Evolutionary conservation across 306 rosid genomes (phyloP).

Genomic region (Vigna hirtella): DNA sequence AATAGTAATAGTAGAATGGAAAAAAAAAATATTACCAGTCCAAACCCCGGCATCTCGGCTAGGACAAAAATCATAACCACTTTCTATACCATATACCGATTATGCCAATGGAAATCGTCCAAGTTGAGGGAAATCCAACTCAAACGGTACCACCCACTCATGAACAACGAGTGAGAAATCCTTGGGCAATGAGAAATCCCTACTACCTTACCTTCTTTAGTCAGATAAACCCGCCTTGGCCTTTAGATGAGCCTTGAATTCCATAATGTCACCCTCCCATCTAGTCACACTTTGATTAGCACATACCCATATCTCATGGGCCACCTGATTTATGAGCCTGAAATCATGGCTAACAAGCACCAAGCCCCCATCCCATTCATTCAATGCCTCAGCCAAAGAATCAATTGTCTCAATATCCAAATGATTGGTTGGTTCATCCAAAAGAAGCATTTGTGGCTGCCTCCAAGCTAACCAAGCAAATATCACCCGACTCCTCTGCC

Average conservation of each 20-base stretch:
- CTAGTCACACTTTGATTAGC: constrained; percentile 78
- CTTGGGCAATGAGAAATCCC: background rate
- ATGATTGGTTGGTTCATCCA: constrained; percentile 97
- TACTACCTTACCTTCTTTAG: constrained; percentile 38
- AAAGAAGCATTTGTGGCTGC: constrained; percentile 84
- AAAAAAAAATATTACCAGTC: constrained; percentile 28
- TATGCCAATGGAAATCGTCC: constrained; percentile 36
- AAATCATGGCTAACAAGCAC: constrained; percentile 98
- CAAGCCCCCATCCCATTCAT: constrained; percentile 98
- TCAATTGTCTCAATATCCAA: constrained; percentile 98
- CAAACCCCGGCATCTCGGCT: constrained; percentile 44
- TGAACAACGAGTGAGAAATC: background rate
- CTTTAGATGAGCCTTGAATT: constrained; percentile 84
- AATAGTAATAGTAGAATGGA: background rate
- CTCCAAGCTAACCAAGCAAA: constrained; percentile 95
- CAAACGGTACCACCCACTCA: constrained; percentile 35
- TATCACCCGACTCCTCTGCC: constrained; percentile 91
- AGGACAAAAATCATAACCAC: constrained; percentile 46
- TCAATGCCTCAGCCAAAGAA: constrained; percentile 94
- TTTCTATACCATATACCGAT: background rate
- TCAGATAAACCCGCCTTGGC: constrained; percentile 77
- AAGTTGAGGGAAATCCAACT: constrained; percentile 16
- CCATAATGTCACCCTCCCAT: constrained; percentile 96
- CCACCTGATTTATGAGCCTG: constrained; percentile 97
- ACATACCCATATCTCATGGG: constrained; percentile 94